phyloP scores from a whole-genome alignment of 2,329 filamentous ascomycete species.

The Ceratocystis albifundus region DNA sequence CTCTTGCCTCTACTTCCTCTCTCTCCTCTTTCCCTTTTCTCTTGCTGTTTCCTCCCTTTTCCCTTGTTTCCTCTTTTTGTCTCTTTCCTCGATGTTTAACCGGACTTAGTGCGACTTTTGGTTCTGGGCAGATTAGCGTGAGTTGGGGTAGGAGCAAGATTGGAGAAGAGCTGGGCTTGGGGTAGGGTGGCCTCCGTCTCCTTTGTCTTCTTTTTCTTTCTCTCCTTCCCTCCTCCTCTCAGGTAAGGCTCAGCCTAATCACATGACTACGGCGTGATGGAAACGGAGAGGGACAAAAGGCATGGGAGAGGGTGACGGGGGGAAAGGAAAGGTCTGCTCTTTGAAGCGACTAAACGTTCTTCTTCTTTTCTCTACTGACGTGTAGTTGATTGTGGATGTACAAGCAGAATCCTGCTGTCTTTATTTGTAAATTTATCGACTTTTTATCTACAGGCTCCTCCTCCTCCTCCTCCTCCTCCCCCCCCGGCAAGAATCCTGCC shows the following conservation, averaged over 20 bases:
- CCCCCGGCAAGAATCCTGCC: not conserved
- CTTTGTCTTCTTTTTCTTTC: not conserved
- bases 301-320: not conserved
- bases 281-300: not conserved
- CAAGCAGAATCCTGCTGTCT: not conserved
- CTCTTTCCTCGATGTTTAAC: conserved; percentile 3
- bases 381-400: conserved; percentile 6
- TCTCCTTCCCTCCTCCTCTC: not conserved
- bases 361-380: not conserved
- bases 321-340: not conserved
- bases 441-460: not conserved
- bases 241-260: not conserved
- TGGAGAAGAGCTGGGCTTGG: not conserved
- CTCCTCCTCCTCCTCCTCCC: no score
- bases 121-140: no score
- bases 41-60: not conserved
- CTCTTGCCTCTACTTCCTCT: not conserved
- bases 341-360: not conserved
- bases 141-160: not conserved
- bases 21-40: not conserved
- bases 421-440: not conserved
- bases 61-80: not conserved
- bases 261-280: not conserved
- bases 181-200: not conserved
- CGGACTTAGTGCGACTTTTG: not conserved